phyloP scores from a whole-genome alignment of 208 protist genomes.

The Leishmania tarentolae region DNA sequence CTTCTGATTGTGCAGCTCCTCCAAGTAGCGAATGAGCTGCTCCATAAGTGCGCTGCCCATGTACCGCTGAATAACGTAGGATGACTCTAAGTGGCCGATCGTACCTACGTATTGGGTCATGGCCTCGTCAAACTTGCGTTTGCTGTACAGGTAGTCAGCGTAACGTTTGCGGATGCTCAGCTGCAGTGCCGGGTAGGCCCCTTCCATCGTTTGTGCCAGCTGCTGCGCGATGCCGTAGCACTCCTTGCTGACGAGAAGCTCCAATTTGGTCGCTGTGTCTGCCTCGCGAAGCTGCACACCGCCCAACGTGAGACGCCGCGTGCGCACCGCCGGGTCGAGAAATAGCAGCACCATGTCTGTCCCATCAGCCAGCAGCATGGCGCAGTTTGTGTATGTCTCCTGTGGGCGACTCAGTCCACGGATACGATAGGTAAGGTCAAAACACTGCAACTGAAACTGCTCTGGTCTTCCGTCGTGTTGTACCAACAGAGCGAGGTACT shows the following conservation, averaged over 20 bases:
- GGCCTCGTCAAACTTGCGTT: conserved; percentile 77
- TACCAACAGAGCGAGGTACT: conserved; percentile 89
- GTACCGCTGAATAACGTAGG: conserved; percentile 97
- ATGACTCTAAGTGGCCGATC: conserved; percentile 95
- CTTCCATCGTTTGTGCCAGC: conserved; percentile 68
- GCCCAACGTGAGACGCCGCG: conserved; percentile 11
- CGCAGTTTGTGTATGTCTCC: conserved; percentile 64
- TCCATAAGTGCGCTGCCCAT: conserved; percentile 93
- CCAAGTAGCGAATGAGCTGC: conserved; percentile 95
- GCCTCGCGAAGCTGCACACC: conserved; percentile 85
- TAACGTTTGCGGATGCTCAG: conserved; percentile 93
- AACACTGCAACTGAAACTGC: conserved; percentile 76
- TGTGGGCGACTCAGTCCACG: conserved; percentile 80
- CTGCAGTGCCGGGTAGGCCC: conserved; percentile 60
- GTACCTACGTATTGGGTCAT: conserved; percentile 94
- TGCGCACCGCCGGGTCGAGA: conserved; percentile 42
- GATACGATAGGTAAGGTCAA: conserved; percentile 91
- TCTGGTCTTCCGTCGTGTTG: conserved; percentile 42
- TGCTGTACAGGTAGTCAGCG: conserved; percentile 94
- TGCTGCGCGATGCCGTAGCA: conserved; percentile 94
- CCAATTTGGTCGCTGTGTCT: conserved; percentile 93
- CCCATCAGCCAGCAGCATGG: conserved; percentile 82
- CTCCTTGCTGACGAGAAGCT: conserved; percentile 96
- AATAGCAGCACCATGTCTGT: conserved; percentile 82
- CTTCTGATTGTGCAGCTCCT: conserved; percentile 77